phyloP scores from a whole-genome alignment of 2,329 filamentous ascomycete genomes.

The Fusarium papillatum region DNA sequence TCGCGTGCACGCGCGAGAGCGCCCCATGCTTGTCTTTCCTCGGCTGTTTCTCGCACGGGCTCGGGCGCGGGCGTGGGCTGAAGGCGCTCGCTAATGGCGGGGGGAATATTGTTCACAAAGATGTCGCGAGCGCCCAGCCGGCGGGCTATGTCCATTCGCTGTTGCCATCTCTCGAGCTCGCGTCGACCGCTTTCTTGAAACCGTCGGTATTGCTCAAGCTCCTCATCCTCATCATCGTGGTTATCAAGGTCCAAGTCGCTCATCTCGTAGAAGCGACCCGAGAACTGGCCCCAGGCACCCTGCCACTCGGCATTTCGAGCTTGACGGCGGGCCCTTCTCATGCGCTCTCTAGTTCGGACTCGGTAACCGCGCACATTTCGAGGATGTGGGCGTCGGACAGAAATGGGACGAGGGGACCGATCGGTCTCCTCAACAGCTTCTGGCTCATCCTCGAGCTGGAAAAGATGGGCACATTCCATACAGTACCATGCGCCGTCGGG shows the following conservation, averaged over 20 bases:
- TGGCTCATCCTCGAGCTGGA: constrained; percentile 52
- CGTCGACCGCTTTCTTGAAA: constrained; percentile 68
- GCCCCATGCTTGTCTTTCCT: constrained; percentile 90
- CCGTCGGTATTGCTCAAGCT: constrained; percentile 69
- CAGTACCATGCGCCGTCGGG: constrained; percentile 92
- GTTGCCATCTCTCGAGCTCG: constrained; percentile 83
- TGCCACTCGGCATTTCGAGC: constrained; percentile 89
- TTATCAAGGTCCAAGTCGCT: constrained; percentile 58
- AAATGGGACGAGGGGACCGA: constrained; percentile 47
- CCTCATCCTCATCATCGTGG: constrained; percentile 76
- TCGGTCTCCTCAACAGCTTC: constrained; percentile 50
- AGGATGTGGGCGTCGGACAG: constrained; percentile 48
- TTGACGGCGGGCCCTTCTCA: constrained; percentile 68
- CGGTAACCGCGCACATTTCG: constrained; percentile 51
- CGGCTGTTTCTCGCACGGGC: constrained; percentile 75
- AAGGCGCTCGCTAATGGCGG: constrained; percentile 72
- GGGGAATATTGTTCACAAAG: constrained; percentile 74
- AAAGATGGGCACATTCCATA: constrained; percentile 78
- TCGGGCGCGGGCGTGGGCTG: constrained; percentile 69
- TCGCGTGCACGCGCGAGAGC: constrained; percentile 89
- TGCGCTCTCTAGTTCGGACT: constrained; percentile 68
- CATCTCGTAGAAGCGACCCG: constrained; percentile 72
- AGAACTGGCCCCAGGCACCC: constrained; percentile 81
- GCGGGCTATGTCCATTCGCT: constrained; percentile 85
- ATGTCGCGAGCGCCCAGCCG: constrained; percentile 81